These are phyloP conservation scores for Penicillium hesseltinei DNA, from an alignment of 2,329 filamentous ascomycete species.

Conservation along the genomic window DNA sequence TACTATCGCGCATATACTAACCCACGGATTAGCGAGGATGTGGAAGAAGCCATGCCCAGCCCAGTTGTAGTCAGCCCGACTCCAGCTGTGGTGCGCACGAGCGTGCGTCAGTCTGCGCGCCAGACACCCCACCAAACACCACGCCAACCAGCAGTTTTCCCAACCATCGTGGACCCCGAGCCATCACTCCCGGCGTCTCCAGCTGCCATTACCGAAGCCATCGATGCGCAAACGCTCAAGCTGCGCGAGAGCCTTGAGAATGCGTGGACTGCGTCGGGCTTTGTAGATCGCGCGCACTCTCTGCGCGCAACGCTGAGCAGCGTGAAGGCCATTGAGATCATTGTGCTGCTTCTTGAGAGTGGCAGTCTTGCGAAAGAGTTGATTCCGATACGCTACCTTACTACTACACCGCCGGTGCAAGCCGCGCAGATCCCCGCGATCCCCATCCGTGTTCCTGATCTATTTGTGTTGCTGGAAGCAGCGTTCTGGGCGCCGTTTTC, in stretches of 20 bases:
- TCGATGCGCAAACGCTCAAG: conserved; percentile 61
- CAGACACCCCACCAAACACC: background rate
- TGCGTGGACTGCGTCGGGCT: conserved; percentile 36
- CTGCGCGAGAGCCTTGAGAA: conserved; percentile 36
- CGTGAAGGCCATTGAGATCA: conserved; percentile 66
- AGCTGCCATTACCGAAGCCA: conserved; percentile 60
- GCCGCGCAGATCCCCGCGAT: conserved; percentile 57
- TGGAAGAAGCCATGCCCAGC: background rate
- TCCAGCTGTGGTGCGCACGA: background rate
- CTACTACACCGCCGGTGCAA: conserved; percentile 65
- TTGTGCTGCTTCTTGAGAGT: conserved; percentile 68
- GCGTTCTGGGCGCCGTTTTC: conserved; percentile 81
- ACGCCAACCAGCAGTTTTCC: background rate
- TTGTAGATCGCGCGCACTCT: conserved; percentile 54
- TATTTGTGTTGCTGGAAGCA: conserved; percentile 72
- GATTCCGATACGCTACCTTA: conserved; percentile 68
- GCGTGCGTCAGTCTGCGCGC: background rate
- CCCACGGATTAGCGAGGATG: conserved; percentile 12
- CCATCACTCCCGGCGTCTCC: conserved; percentile 39
- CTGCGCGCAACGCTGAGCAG: conserved; percentile 68
- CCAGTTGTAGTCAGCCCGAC: conserved; percentile 1
- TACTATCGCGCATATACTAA: conserved; percentile 11
- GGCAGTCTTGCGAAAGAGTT: conserved; percentile 68
- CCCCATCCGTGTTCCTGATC: conserved; percentile 70
- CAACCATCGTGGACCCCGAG: conserved; percentile 5